phyloP scores from a whole-genome alignment of 1,284 basidiomycete genomes.

The Fomitopsis schrenkii region DNA sequence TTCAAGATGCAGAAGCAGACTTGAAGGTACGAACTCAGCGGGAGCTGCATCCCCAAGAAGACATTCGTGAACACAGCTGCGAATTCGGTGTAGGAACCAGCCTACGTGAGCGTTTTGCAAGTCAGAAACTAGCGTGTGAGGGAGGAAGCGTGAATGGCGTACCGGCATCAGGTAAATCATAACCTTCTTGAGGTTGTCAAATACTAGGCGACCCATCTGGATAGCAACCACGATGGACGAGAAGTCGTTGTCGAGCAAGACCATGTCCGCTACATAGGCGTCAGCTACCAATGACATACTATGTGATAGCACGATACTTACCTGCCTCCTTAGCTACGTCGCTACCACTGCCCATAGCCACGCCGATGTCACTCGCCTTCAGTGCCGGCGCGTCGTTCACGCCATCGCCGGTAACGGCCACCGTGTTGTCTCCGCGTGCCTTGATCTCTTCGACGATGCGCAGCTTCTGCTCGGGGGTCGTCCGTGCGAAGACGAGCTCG shows the following conservation, averaged over 20 bases:
- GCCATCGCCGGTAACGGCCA: conserved; percentile 62
- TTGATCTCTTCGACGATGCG: conserved; percentile 64
- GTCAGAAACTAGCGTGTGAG: too few relatives aligned
- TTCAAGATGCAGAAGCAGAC: conserved; percentile 45
- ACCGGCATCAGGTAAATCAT: conserved; percentile 44
- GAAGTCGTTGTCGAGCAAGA: conserved; percentile 46
- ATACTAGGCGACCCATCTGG: conserved; percentile 60
- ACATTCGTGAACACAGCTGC: conserved; percentile 62
- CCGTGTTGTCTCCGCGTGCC: conserved; percentile 40
- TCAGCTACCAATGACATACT: neutral
- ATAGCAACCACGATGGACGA: conserved; percentile 46
- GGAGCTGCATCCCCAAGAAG: conserved; percentile 39
- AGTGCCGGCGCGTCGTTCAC: conserved; percentile 68
- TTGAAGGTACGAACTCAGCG: conserved; percentile 40
- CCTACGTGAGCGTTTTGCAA: neutral
- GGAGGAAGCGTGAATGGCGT: conserved; percentile 14
- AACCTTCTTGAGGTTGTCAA: conserved; percentile 64
- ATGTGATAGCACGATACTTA: conserved; percentile 8
- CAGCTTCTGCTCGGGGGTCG: conserved; percentile 72
- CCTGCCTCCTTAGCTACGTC: conserved; percentile 46
- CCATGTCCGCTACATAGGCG: conserved; percentile 36
- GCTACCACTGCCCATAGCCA: conserved; percentile 51
- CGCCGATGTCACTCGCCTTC: conserved; percentile 52
- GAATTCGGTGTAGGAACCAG: conserved; percentile 55
- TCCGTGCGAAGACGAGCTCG: conserved; percentile 73